Base-by-base conservation (phyloP, 306 rosid genomes). In the Citrullus colocynthis region DNA sequence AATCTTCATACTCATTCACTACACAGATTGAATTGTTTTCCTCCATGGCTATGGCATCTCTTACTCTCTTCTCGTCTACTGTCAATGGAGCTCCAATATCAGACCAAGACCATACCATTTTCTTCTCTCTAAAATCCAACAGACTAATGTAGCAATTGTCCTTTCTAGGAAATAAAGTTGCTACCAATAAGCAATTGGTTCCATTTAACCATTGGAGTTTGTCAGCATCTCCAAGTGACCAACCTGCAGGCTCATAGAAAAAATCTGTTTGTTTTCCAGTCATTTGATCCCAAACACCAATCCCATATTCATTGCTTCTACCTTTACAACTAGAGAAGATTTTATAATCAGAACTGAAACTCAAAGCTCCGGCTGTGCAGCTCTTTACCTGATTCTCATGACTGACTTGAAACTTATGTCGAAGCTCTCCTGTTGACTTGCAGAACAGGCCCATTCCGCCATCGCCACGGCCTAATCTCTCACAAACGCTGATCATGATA, bases 191-290 rank as follows among this genome's bases (percentile, higher is more conserved):
- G 80, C 97, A 91, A 65, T 89, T 89, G 6, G 85, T 84, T 28
- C 92, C 93, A 37, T 85, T 84, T 16, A 95, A 32, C 97, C 97
- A 92, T 60, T 95, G 99, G 36, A 95, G 91, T 70, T 87, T 92
- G 51, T 95, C 97, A 9, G 99, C 99, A 77, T 95, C 97, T 24
- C 99, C 97, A n/a, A 92, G 93, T 0, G 99, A 88, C 97, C 99
- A 90, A 16, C 90, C 92, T 2, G 78, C 56, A 3, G 97, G 96
- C 76, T 95, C 99, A n/a, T 90, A 92, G 83, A 89, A 89, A 66
- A 95, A 95, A 85, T 95, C 99, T 41, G 86, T 79, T 58, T 90
- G 96, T 78, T 87, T 87, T 5, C 97, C 99, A 4, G 93, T 91
- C 2, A 87, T 84, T 69, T 89, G 97, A 75, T 95, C 99, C 99